A percentile compares a stretch with the other conserved stretches of the same genome.
Evolutionary conservation across 2,329 filamentous ascomycete genomes (phyloP).

Genomic region (Lasiodiplodia sp.): DNA sequence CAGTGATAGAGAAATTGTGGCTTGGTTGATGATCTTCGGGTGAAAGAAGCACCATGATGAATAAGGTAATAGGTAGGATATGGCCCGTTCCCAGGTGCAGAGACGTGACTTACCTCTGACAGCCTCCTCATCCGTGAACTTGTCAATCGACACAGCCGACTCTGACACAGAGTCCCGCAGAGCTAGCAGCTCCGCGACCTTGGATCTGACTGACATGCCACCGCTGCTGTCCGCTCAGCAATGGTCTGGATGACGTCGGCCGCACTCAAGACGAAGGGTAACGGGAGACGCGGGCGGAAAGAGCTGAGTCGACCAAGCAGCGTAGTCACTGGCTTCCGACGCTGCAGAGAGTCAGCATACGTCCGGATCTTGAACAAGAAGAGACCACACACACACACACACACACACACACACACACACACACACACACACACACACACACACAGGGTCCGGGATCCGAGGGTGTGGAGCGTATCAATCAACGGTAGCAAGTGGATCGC

Average conservation of each 20-base stretch:
- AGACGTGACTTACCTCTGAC: slow-evolving; percentile 48
- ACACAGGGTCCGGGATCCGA: not conserved
- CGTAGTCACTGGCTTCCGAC: not conserved
- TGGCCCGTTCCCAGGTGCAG: not conserved
- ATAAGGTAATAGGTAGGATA: not conserved
- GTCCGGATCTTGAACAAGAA: not conserved
- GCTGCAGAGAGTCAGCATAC: not conserved
- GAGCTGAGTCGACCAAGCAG: not conserved
- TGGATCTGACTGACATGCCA: slow-evolving; percentile 47
- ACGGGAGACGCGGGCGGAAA: not conserved
- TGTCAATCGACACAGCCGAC: slow-evolving; percentile 51
- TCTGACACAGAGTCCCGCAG: slow-evolving; percentile 51
- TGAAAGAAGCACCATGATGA: not conserved
- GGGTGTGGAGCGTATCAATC: slow-evolving; percentile 16
- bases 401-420: too few relatives aligned
- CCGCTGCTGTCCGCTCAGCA: slow-evolving; percentile 8
- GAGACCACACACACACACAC: not conserved
- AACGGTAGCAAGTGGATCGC: slow-evolving; percentile 29
- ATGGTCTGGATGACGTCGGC: not conserved
- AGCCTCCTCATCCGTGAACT: slow-evolving; percentile 50
- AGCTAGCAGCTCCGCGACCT: slow-evolving; percentile 51
- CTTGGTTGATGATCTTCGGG: not conserved
- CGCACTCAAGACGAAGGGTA: not conserved
- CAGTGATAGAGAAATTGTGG: not conserved
- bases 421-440: too few relatives aligned